A percentile compares a stretch with the other conserved stretches of the same genome.
These are phyloP conservation scores for Aaosphaeria arxii DNA, from an alignment of 2,329 filamentous ascomycete species.

Conservation along the genomic window DNA sequence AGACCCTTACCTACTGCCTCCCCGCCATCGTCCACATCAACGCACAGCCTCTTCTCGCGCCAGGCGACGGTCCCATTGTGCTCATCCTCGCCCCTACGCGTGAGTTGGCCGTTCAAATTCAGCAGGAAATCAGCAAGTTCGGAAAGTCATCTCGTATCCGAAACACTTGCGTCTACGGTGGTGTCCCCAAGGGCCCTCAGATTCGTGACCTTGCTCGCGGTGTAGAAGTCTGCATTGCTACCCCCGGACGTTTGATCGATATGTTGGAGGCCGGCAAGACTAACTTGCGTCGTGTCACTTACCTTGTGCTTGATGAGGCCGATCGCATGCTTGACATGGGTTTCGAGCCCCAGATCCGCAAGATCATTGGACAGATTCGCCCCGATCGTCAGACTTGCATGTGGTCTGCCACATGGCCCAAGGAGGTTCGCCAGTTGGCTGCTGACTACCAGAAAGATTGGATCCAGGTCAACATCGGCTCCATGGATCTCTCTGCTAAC, in stretches of 20 bases:
- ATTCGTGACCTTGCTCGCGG: slow-evolving; percentile 92
- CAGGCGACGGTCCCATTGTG: slow-evolving; percentile 94
- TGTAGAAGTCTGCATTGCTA: slow-evolving; percentile 98
- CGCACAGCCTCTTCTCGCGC: slow-evolving; percentile 91
- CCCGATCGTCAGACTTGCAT: slow-evolving; percentile 98
- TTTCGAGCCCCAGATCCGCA: slow-evolving; percentile 99
- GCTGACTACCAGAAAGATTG: slow-evolving; percentile 90
- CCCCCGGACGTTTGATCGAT: slow-evolving; percentile 94
- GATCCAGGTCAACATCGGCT: slow-evolving; percentile 98
- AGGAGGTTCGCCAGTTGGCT: slow-evolving; percentile 92
- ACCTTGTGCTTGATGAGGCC: slow-evolving; percentile 96
- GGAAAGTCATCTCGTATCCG: slow-evolving; percentile 96
- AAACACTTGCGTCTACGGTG: slow-evolving; percentile 98
- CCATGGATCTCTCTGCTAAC: slow-evolving; percentile 93
- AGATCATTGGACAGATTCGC: slow-evolving; percentile 96
- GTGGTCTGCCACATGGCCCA: slow-evolving; percentile 99
- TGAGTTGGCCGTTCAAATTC: slow-evolving; percentile 97
- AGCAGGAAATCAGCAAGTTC: slow-evolving; percentile 98
- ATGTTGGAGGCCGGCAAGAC: slow-evolving; percentile 98
- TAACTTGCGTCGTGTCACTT: slow-evolving; percentile 95
- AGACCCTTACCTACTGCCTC: slow-evolving; percentile 97
- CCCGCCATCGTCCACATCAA: slow-evolving; percentile 99
- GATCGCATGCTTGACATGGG: slow-evolving; percentile 99
- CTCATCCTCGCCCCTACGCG: slow-evolving; percentile 93
- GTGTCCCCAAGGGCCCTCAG: slow-evolving; percentile 96